phyloP scores from a whole-genome alignment of 139 green algal species.

The Nannochloris sp. region DNA sequence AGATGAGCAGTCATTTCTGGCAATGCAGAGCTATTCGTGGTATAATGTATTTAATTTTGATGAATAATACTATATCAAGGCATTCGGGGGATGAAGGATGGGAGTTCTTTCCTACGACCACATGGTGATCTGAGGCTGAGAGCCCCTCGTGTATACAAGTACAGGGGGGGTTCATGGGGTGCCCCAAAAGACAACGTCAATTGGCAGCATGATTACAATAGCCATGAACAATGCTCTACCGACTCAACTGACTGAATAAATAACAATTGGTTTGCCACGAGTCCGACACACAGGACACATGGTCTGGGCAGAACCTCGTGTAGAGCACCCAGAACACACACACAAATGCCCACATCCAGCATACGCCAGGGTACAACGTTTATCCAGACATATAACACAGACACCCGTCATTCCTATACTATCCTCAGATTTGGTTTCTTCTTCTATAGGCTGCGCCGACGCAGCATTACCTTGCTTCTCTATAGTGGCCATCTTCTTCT shows the following conservation, averaged over 20 bases:
- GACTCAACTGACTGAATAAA: slow-evolving; percentile 9
- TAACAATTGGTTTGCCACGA: slow-evolving; percentile 10
- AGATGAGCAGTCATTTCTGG: background rate
- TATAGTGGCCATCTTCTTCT: background rate
- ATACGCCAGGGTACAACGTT: slow-evolving; percentile 23
- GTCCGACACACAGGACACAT: slow-evolving; percentile 27
- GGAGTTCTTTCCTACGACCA: too few relatives aligned
- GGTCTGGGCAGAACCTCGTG: background rate
- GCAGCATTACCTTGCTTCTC: background rate
- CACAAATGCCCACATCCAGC: slow-evolving; percentile 43
- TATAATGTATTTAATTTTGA: too few relatives aligned
- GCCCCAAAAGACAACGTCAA: too few relatives aligned
- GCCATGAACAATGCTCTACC: too few relatives aligned
- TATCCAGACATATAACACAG: slow-evolving; percentile 40
- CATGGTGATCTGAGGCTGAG: too few relatives aligned
- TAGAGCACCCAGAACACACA: slow-evolving; percentile 27
- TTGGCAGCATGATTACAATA: too few relatives aligned
- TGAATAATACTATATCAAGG: too few relatives aligned
- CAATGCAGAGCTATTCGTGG: too few relatives aligned
- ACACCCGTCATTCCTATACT: background rate
- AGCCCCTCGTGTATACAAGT: too few relatives aligned
- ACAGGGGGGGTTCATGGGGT: too few relatives aligned
- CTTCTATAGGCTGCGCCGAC: too few relatives aligned
- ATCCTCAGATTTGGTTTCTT: background rate
- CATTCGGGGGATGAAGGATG: too few relatives aligned